Evolutionary conservation across 257 asterid species (phyloP).

Genomic region (Solanum virginianum): DNA sequence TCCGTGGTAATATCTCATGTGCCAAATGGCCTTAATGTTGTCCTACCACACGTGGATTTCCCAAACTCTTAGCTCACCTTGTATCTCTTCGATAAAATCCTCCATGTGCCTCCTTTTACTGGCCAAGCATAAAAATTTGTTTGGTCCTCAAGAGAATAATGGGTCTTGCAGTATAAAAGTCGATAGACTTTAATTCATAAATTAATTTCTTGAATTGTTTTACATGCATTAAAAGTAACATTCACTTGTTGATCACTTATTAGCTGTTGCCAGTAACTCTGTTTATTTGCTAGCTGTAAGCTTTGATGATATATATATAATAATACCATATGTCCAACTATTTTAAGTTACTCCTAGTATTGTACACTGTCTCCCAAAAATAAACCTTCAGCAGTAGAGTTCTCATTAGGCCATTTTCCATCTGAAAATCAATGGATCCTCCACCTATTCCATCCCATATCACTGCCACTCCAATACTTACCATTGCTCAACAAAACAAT

Average conservation of each 20-base stretch:
- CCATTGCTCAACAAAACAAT: constrained; percentile 7
- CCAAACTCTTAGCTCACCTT: not conserved
- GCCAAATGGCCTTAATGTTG: not conserved
- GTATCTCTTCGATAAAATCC: not conserved
- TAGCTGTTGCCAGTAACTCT: constrained; percentile 1
- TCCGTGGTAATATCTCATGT: not conserved
- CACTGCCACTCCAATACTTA: constrained; percentile 1
- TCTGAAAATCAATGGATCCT: constrained; percentile 33
- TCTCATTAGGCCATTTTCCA: not conserved
- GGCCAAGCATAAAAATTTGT: not conserved
- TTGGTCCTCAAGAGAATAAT: not conserved
- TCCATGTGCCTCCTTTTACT: not conserved
- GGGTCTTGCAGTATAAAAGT: not conserved
- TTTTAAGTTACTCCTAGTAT: not conserved
- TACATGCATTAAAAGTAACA: not conserved
- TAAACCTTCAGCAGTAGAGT: not conserved
- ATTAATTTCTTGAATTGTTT: not conserved
- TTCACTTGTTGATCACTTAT: not conserved
- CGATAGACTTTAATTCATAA: not conserved
- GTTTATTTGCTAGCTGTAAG: not conserved
- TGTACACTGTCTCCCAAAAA: not conserved
- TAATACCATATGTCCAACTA: not conserved
- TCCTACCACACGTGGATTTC: not conserved
- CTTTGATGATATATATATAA: not conserved
- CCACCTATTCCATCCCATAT: constrained; percentile 13